Conservation (phyloP, 805 yeast genomes). For the Candida lessepsii region DNA sequence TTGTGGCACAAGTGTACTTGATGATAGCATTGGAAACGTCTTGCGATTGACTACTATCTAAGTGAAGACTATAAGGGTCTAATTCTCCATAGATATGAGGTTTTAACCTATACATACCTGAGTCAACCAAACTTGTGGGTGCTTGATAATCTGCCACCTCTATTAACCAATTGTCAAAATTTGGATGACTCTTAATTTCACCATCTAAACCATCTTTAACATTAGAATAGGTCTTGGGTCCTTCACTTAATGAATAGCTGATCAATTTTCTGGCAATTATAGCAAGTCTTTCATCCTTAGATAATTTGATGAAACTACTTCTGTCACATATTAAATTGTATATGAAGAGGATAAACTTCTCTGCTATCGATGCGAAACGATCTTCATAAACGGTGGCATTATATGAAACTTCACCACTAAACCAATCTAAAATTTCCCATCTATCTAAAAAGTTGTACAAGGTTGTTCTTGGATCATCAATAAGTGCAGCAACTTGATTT, state of each 20-base stretch:
- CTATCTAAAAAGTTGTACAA: constrained; percentile 45
- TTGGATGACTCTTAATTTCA: constrained; percentile 32
- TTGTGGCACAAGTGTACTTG: constrained; percentile 40
- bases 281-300: constrained; percentile 26
- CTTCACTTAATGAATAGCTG: constrained; percentile 49
- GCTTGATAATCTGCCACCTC: constrained; percentile 65
- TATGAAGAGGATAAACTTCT: constrained; percentile 42
- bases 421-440: constrained; percentile 60
- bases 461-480: constrained; percentile 37
- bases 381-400: constrained; percentile 47
- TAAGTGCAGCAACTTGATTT: constrained; percentile 42
- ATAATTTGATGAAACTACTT: constrained; percentile 21
- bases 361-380: constrained; percentile 42
- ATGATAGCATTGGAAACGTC: constrained; percentile 49
- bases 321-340: constrained; percentile 46
- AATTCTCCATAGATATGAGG: constrained; percentile 50
- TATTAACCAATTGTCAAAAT: constrained; percentile 50
- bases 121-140: constrained; percentile 57
- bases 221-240: constrained; percentile 55
- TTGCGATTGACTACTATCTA: constrained; percentile 50
- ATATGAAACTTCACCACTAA: constrained; percentile 29
- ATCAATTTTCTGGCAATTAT: constrained; percentile 39
- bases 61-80: constrained; percentile 58
- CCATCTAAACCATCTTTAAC: constrained; percentile 30
- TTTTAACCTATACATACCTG: constrained; percentile 69